Percentiles rank a stretch among this genome's conserved stretches.
Evolutionary conservation across 2,329 filamentous ascomycete genomes (phyloP).

Genomic region (Colletotrichum eremochloae): DNA sequence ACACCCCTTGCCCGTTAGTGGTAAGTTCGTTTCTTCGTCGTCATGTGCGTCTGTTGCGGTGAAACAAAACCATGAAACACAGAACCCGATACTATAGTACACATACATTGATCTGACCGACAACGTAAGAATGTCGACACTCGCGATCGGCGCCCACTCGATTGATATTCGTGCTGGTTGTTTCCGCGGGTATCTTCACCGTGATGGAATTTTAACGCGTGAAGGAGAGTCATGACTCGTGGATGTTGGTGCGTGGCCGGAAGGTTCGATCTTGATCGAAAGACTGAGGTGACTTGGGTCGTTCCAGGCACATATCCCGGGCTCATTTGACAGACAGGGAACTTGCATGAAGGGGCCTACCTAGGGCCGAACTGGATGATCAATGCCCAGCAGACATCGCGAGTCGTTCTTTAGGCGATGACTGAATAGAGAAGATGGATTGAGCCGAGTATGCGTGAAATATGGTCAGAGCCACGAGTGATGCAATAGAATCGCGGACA

Average conservation of each 20-base stretch:
- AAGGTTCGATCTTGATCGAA: background rate
- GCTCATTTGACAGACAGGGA: slow-evolving; percentile 5
- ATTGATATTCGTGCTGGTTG: background rate
- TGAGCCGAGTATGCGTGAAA: background rate
- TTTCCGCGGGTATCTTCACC: background rate
- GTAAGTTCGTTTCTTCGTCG: slow-evolving; percentile 15
- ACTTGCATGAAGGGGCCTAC: slow-evolving; percentile 9
- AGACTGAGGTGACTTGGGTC: background rate
- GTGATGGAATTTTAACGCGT: background rate
- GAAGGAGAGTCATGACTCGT: background rate
- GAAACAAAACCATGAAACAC: slow-evolving; percentile 33
- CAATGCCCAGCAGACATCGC: no score
- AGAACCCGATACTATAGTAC: background rate
- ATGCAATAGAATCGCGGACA: background rate
- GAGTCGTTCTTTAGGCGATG: slow-evolving; percentile 7
- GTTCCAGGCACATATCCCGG: background rate
- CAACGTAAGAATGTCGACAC: background rate
- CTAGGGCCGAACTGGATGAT: no score
- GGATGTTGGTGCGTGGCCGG: background rate
- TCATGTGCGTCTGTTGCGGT: slow-evolving; percentile 4
- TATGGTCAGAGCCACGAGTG: background rate
- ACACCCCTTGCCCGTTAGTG: background rate
- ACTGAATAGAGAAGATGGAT: background rate
- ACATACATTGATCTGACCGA: background rate
- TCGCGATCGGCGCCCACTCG: background rate